Evolutionary conservation across 2,329 filamentous ascomycete genomes (phyloP).

Genomic region (Zymoseptoria ardabiliae): DNA sequence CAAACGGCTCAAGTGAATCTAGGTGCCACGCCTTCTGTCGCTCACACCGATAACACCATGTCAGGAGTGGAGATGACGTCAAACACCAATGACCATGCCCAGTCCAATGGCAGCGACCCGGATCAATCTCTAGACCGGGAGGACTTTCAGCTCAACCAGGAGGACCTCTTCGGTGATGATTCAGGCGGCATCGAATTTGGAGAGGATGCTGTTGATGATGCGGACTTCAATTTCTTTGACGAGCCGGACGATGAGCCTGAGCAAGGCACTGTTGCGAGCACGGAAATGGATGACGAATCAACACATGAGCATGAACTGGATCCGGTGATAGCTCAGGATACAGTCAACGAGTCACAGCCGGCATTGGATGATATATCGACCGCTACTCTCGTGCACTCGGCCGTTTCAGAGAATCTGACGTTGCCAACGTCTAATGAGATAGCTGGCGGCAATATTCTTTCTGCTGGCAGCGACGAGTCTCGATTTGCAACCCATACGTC

Average conservation of each 20-base stretch:
- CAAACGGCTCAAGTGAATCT: constrained; percentile 11
- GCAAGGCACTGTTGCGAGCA: background rate
- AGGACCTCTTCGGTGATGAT: constrained; percentile 62
- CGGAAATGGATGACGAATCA: background rate
- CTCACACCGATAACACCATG: constrained; percentile 7
- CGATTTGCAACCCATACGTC: background rate
- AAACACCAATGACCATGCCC: constrained; percentile 14
- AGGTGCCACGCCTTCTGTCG: constrained; percentile 11
- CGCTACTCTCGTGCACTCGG: background rate
- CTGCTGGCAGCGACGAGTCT: background rate
- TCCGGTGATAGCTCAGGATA: background rate
- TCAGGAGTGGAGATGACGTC: background rate
- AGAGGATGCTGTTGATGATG: constrained; percentile 50
- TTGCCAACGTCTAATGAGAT: background rate
- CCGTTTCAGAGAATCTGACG: background rate
- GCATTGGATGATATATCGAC: background rate
- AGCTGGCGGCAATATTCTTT: background rate
- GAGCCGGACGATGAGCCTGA: constrained; percentile 40
- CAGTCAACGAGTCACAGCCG: background rate
- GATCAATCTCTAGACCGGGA: background rate
- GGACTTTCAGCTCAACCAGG: constrained; percentile 36
- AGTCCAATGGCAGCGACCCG: constrained; percentile 17
- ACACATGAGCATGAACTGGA: background rate
- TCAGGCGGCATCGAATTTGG: constrained; percentile 15
- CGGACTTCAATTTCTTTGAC: constrained; percentile 79